A percentile compares a stretch with the other conserved stretches of the same genome.
phyloP scores from a whole-genome alignment of 2,329 filamentous ascomycete species.

The Colletotrichum sp. region DNA sequence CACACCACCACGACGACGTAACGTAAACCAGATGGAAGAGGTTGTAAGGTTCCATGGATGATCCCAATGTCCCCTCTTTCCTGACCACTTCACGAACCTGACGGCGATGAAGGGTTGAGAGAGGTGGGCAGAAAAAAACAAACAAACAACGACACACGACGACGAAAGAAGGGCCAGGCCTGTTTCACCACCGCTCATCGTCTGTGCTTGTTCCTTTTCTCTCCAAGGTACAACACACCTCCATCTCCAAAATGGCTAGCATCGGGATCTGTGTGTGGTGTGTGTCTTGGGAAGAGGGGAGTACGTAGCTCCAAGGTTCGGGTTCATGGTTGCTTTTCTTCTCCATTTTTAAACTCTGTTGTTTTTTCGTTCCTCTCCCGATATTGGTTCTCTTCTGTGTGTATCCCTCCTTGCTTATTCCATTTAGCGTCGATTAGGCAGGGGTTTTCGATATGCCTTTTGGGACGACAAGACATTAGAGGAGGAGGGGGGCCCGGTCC shows the following conservation, averaged over 20 bases:
- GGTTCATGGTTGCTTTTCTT: slow-evolving; percentile 1
- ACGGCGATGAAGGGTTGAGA: not conserved
- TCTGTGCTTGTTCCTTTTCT: not conserved
- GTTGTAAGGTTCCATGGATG: not conserved
- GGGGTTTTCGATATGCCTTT: not conserved
- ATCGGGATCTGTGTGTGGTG: not conserved
- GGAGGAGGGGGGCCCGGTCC: not conserved
- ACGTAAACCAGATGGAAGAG: not conserved
- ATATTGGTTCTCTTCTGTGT: not conserved
- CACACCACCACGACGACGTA: not conserved
- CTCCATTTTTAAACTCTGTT: slow-evolving; percentile 2
- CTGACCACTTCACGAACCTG: not conserved
- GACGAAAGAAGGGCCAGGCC: not conserved
- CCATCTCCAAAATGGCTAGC: not conserved
- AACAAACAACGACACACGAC: not conserved
- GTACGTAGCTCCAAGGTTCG: not conserved
- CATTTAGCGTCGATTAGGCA: slow-evolving; percentile 4
- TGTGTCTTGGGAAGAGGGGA: not conserved
- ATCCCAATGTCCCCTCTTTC: not conserved
- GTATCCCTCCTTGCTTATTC: not conserved
- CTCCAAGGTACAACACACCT: not conserved
- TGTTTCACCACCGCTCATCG: not conserved
- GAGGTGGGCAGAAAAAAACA: not conserved
- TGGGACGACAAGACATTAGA: not conserved
- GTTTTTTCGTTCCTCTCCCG: not conserved